phyloP scores from a whole-genome alignment of 805 yeast species.

The Cyberlindnera maritima region DNA sequence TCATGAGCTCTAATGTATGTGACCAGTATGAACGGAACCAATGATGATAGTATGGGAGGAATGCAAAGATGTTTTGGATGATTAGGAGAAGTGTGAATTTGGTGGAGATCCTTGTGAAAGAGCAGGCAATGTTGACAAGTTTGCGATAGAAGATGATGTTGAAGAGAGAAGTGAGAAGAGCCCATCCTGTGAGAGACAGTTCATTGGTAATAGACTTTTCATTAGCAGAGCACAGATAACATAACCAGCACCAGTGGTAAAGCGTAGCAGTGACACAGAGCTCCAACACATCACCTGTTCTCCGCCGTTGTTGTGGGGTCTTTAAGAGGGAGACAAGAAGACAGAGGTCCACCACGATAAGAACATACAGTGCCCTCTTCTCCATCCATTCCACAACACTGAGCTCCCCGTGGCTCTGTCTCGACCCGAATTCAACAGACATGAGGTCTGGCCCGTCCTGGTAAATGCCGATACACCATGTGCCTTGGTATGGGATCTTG shows the following conservation, averaged over 20 bases:
- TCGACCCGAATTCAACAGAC: not conserved
- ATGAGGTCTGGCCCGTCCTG: conserved; percentile 10
- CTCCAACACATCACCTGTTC: not conserved
- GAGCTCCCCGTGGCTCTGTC: not conserved
- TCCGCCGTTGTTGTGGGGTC: not conserved
- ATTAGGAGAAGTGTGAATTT: not conserved
- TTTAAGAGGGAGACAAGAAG: not conserved
- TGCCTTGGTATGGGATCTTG: conserved; percentile 7
- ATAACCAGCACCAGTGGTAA: conserved; percentile 6
- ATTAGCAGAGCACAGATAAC: not conserved
- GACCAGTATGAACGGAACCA: not conserved
- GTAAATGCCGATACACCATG: conserved; percentile 12
- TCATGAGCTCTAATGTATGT: not conserved
- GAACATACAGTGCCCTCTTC: not conserved
- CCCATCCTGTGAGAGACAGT: not conserved
- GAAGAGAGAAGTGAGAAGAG: not conserved
- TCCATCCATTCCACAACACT: conserved; percentile 2
- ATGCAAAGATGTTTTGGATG: not conserved
- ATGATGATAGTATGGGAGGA: not conserved
- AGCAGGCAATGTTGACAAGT: not conserved
- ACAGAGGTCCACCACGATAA: not conserved
- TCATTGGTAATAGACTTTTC: not conserved
- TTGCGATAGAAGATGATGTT: not conserved
- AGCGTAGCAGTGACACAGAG: not conserved
- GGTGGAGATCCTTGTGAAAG: not conserved